Base-by-base conservation (phyloP, 2,329 filamentous ascomycete genomes). In the Colletotrichum sp. region DNA sequence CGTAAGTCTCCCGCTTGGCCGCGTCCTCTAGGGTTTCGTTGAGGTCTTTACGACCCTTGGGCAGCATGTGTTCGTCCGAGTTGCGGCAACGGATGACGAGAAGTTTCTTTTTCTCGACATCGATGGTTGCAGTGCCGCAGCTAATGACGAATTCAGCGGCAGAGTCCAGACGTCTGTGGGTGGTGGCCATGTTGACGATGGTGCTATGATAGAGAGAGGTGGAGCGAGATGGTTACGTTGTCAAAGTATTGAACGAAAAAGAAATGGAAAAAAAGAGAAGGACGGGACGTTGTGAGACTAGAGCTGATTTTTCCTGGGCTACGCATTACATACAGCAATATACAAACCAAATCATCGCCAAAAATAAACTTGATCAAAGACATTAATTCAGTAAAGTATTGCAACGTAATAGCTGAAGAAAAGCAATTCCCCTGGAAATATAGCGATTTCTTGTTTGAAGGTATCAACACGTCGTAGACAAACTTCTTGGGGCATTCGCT, bases 21-120 rank as follows among this genome's bases (percentile, higher is more conserved):
- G 79, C 65, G 6, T 67, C 36, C 16, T 69, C 62, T 15, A 78
- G 70, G 5, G 67, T 24, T 63, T 80, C 78, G 32, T 52, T 72
- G 65, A 77, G 75, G 70, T 79, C 78, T 39, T 78, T 78, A 34
- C 71, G 77, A 21, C 77, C 78, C 64, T 78, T 78, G 12, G 79
- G 78, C 12, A 79, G 78, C 39, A 76, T 36, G 62, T 72, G 59
- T 26, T 63, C 66, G 26, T 34, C 59, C 7, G 62, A 60, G 12
- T 24, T n/a, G 13, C 62, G 62, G 13, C 30, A 21, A 0, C 30
- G 30, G 2, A 36, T 62, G 30, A 62, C 10, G 0, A 62, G 59
- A 1, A 62, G 4, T 1, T 62, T 62, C 18, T 30, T 32, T 13
- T 32, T 62, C 10, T 9, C 21, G 59, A 36, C 30, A 5, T 62